Base-by-base conservation (phyloP, 495 filamentous ascomycete species). In the Lichenothelia convexa region DNA sequence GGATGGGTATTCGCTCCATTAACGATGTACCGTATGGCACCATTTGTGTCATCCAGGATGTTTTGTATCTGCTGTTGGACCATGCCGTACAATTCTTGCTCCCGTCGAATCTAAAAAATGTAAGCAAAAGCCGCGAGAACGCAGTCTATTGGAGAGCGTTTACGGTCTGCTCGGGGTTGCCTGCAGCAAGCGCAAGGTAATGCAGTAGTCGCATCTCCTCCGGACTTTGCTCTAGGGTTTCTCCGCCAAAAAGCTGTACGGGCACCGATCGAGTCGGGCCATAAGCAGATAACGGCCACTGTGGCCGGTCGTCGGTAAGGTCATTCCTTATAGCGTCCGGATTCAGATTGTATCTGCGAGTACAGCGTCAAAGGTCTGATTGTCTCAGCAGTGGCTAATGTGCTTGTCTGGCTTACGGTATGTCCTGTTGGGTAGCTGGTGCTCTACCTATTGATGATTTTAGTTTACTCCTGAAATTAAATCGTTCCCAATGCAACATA, bases 241-340 rank as follows among this genome's bases (percentile, higher is more conserved):
- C 63, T 4, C 82, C 82, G 15, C 80, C 83, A 46, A 91, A 84
- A 1, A 93, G 62, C 50, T 85, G 80, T 9, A 68, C 67, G 1
- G 84, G 84, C 1, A 74, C 73, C 36, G 81, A 67, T 43, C 57
- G 63, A 3, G 70, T 73, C 0, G 85, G 82, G 4, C 70, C 77
- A 54, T 86, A 93, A 24, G 72, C 65, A 0, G 85, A 91, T n/a
- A 92, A 67, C 9, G 83, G 66, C 79, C 82, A 93, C 62, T 63
- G 49, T 24, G 85, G 85, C 15, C 65, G 68, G 36, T 84, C 79
- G 2, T 32, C 29, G 18, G 23, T 36, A n/a, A 91, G 58, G 42
- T 91, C 82, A 11, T 41, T 39, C 32, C 65, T 64, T 45, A 91
- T 76, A 5, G 50, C 52, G 0, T 65, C 68, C 29, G 55, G 57